These are phyloP conservation scores for Tolypocladium guangdongense DNA, from an alignment of 2,329 filamentous ascomycete genomes.

Conservation along the genomic window DNA sequence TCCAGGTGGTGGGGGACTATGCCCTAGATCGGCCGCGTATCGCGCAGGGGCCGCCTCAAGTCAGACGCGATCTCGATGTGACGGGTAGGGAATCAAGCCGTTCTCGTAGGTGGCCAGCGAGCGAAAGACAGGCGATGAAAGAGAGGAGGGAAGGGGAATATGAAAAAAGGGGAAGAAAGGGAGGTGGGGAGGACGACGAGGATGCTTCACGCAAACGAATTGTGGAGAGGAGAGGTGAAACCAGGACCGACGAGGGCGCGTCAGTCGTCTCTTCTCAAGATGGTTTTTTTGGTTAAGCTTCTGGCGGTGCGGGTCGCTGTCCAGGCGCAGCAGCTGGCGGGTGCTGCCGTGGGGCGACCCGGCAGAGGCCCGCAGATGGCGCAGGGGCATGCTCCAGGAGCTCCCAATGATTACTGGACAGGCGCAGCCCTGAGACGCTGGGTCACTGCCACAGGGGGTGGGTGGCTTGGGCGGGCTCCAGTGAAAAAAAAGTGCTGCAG, in stretches of 20 bases:
- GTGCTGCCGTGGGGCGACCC: background rate
- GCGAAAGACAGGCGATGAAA: conserved; percentile 1
- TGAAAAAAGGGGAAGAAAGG: conserved; percentile 2
- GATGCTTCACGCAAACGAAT: background rate
- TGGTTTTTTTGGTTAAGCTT: too few species aligned
- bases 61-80: background rate
- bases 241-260: background rate
- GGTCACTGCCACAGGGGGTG: background rate
- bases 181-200: conserved; percentile 4
- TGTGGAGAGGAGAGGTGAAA: conserved; percentile 4
- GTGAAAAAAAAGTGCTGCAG: background rate
- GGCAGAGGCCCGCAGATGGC: background rate
- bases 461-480: too few species aligned
- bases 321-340: background rate
- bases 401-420: background rate
- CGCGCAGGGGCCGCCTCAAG: background rate
- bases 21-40: background rate
- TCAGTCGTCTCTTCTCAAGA: too few species aligned
- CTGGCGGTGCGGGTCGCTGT: background rate
- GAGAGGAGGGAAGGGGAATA: too few species aligned
- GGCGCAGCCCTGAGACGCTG: background rate
- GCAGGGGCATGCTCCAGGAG: background rate
- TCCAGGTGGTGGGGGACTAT: conserved; percentile 4
- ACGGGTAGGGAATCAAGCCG: background rate
- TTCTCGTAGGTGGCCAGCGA: background rate